Conservation (phyloP, 371 early-diverging fungal species). For the Zopfochytrium polystomum region DNA sequence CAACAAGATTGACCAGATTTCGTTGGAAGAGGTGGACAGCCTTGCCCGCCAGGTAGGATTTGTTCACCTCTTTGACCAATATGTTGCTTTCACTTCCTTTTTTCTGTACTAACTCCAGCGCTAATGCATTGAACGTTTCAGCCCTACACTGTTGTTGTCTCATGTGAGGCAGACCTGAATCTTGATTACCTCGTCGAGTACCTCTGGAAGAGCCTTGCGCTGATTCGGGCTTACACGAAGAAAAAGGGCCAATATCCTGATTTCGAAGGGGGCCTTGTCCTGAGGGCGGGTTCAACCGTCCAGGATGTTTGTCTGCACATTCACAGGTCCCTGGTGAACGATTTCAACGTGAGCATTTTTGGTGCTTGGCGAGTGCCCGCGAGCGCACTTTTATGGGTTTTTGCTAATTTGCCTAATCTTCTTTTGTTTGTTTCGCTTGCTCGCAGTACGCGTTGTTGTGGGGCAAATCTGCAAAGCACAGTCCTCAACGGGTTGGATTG, state of each 20-base stretch:
- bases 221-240: conserved; percentile 97
- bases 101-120: too few relatives aligned
- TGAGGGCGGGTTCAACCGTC: conserved; percentile 83
- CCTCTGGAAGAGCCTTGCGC: conserved; percentile 83
- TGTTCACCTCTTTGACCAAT: neutral
- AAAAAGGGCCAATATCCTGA: conserved; percentile 94
- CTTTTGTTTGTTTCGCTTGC: neutral
- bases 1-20: conserved; percentile 98
- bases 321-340: conserved; percentile 86
- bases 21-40: conserved; percentile 93
- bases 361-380: too few relatives aligned
- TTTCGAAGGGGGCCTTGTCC: conserved; percentile 92
- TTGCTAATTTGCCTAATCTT: conserved; percentile 2
- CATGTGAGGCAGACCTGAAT: conserved; percentile 92
- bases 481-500: conserved; percentile 94
- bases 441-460: conserved; percentile 88
- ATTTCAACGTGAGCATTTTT: conserved; percentile 70
- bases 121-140: conserved; percentile 10
- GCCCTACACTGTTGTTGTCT: conserved; percentile 83
- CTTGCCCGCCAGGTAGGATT: conserved; percentile 65
- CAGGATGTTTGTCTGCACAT: conserved; percentile 96
- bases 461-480: conserved; percentile 94
- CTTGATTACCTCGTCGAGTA: conserved; percentile 87
- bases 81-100: conserved; percentile 31
- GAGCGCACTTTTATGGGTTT: neutral